Evolutionary conservation across 495 filamentous ascomycete species (phyloP).

Genomic region (Xylaria palmicola): DNA sequence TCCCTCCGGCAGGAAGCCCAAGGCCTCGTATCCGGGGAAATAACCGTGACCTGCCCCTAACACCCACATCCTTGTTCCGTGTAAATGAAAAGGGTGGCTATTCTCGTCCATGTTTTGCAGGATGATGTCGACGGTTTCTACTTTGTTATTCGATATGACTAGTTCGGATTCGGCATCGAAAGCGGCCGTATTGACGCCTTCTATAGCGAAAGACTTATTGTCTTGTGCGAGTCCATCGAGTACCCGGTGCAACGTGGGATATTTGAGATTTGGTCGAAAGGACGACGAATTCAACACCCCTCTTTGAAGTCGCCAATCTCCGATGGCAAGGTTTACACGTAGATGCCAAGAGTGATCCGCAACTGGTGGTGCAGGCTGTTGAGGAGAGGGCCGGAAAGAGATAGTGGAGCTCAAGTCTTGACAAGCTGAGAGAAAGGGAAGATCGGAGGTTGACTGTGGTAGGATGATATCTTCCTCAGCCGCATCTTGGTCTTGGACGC

Average conservation of each 20-base stretch:
- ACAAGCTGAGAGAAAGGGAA: constrained; percentile 37
- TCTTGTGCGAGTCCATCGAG: constrained; percentile 48
- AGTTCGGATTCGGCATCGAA: constrained; percentile 49
- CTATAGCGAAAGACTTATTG: constrained; percentile 46
- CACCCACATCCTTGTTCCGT: constrained; percentile 62
- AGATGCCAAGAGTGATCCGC: constrained; percentile 49
- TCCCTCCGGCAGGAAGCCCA: constrained; percentile 23
- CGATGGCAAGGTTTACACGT: constrained; percentile 55
- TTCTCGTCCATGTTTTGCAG: constrained; percentile 64
- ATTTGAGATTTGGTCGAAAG: constrained; percentile 45
- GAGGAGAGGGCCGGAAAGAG: constrained; percentile 38
- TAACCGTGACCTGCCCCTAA: constrained; percentile 54
- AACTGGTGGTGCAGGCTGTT: constrained; percentile 36
- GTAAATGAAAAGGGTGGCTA: constrained; percentile 65
- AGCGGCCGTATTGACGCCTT: constrained; percentile 51
- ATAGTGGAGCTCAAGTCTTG: constrained; percentile 43
- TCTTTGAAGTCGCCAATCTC: constrained; percentile 51
- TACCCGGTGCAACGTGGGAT: constrained; percentile 44
- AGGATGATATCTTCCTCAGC: constrained; percentile 16
- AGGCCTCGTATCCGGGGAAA: constrained; percentile 40
- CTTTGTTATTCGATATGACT: constrained; percentile 37
- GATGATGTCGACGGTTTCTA: constrained; percentile 60
- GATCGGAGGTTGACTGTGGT: constrained; percentile 37
- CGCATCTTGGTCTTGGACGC: constrained; percentile 21
- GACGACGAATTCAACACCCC: constrained; percentile 57